phyloP scores from a whole-genome alignment of 2,329 filamentous ascomycete species.

The Cladophialophora yegresii region DNA sequence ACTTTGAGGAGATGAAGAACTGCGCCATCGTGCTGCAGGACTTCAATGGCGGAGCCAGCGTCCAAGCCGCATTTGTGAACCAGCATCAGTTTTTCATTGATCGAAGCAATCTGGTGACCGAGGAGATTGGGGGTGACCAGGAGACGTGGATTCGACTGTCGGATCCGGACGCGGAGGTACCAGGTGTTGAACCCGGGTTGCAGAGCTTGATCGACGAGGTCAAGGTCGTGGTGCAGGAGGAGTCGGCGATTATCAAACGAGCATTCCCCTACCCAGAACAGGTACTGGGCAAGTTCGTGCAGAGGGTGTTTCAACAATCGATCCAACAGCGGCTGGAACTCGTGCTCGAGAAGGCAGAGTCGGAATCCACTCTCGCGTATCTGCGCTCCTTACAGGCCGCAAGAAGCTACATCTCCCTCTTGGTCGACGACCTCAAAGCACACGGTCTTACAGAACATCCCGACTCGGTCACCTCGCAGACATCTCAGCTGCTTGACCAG shows the following conservation, averaged over 20 bases:
- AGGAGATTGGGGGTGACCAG: constrained; percentile 67
- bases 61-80: constrained; percentile 95
- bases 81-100: constrained; percentile 99
- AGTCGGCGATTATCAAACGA: constrained; percentile 93
- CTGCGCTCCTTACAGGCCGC: constrained; percentile 88
- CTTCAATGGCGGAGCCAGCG: constrained; percentile 93
- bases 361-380: constrained; percentile 88
- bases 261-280: constrained; percentile 97
- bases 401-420: constrained; percentile 77
- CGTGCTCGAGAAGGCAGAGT: constrained; percentile 91
- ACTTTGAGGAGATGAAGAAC: constrained; percentile 97
- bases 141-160: constrained; percentile 87
- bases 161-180: constrained; percentile 89
- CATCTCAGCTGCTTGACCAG: constrained; percentile 69
- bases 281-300: constrained; percentile 87
- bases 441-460: constrained; percentile 95
- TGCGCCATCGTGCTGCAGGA: constrained; percentile 91
- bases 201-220: constrained; percentile 94
- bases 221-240: constrained; percentile 91
- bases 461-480: constrained; percentile 83
- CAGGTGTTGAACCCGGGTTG: constrained; percentile 85
- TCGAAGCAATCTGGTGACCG: constrained; percentile 83
- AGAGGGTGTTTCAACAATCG: constrained; percentile 95
- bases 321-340: constrained; percentile 95
- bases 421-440: constrained; percentile 90